phyloP scores from a whole-genome alignment of 140 eudicot species.

The Ambrosia hybrid region DNA sequence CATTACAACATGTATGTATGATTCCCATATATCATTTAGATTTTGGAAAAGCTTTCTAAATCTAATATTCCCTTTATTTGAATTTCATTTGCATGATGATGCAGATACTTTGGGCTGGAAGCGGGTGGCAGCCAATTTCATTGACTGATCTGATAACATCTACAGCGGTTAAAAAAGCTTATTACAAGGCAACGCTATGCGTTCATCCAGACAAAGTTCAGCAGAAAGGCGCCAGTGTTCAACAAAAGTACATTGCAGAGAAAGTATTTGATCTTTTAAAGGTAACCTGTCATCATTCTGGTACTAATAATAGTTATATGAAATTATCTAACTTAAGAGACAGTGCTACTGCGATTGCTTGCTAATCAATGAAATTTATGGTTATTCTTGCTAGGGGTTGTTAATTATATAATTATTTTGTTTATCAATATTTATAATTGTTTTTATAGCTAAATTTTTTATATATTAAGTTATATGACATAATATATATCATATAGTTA shows the following conservation, averaged over 20 bases:
- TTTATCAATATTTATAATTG: neutral
- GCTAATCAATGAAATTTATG: neutral
- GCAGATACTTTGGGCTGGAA: constrained; percentile 85
- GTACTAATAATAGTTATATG: neutral
- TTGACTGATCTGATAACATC: constrained; percentile 88
- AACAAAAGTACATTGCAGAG: constrained; percentile 83
- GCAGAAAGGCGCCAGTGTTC: constrained; percentile 82
- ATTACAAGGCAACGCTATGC: constrained; percentile 74
- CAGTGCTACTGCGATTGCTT: too few species aligned
- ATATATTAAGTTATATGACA: too few species aligned
- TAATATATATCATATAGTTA: too few species aligned
- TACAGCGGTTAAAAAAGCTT: constrained; percentile 76
- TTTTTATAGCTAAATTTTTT: too few species aligned
- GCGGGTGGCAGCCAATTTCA: constrained; percentile 33
- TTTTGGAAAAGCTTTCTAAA: neutral
- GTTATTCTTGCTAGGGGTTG: neutral
- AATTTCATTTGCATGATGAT: constrained; percentile 17
- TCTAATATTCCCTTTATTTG: neutral
- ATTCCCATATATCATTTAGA: neutral
- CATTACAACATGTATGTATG: constrained; percentile 57
- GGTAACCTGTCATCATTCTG: constrained; percentile 41
- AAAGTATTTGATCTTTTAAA: constrained; percentile 85
- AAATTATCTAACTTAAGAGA: neutral
- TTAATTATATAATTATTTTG: too few species aligned
- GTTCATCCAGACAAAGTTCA: constrained; percentile 99